These are phyloP conservation scores for Schoenoplectus triqueter DNA, from an alignment of 202 grass and related monocot species.

Conservation along the genomic window DNA sequence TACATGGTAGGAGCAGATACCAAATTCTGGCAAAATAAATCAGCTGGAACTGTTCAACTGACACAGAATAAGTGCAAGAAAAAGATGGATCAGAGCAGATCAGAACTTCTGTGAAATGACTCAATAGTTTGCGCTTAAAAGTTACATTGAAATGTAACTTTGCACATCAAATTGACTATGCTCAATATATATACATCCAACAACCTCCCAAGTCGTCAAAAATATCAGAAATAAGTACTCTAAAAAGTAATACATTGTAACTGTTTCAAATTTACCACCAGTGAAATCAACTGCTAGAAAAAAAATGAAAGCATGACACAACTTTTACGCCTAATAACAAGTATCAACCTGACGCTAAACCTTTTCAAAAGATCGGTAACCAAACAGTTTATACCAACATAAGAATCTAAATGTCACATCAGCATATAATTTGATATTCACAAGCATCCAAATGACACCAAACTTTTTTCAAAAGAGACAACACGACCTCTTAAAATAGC, in stretches of 20 bases:
- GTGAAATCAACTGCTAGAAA: slow-evolving; percentile 42
- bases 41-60: background rate
- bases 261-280: slow-evolving; percentile 25
- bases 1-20: too few relatives aligned
- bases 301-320: slow-evolving; percentile 19
- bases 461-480: background rate
- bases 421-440: too few relatives aligned
- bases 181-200: background rate
- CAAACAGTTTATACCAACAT: background rate
- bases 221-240: background rate
- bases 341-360: background rate
- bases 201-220: background rate
- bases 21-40: background rate
- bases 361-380: background rate
- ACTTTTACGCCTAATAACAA: slow-evolving; percentile 17
- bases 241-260: background rate
- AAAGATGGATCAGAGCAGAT: background rate
- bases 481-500: background rate
- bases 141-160: slow-evolving; percentile 11
- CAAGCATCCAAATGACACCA: background rate
- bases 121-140: slow-evolving; percentile 23
- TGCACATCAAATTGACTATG: slow-evolving; percentile 15
- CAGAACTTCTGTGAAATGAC: slow-evolving; percentile 21
- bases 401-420: background rate
- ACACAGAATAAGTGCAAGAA: background rate